phyloP scores from a whole-genome alignment of 2,329 filamentous ascomycete genomes.

The Ilyonectria robusta region DNA sequence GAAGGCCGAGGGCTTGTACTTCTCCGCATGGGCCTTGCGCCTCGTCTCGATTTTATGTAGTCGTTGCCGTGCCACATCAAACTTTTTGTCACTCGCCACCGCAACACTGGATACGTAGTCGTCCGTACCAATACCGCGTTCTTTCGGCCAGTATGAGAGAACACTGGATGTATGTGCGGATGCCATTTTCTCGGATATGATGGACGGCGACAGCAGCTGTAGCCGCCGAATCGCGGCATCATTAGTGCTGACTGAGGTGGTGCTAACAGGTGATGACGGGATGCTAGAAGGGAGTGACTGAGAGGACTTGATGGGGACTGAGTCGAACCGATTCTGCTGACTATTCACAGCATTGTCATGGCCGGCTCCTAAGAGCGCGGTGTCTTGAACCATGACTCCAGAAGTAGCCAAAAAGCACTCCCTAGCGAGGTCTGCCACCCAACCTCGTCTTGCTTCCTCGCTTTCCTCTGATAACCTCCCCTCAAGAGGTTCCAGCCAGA shows the following conservation, averaged over 20 bases:
- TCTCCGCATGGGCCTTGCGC: constrained; percentile 53
- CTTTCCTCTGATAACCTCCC: constrained; percentile 43
- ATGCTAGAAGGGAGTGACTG: constrained; percentile 39
- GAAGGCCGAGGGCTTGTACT: constrained; percentile 50
- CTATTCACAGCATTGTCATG: constrained; percentile 23
- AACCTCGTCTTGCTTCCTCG: constrained; percentile 43
- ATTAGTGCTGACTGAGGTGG: constrained; percentile 21
- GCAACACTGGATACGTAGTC: constrained; percentile 58
- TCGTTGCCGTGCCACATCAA: constrained; percentile 53
- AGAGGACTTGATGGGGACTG: constrained; percentile 44
- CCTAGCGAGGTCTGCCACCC: constrained; percentile 52
- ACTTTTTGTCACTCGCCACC: constrained; percentile 53
- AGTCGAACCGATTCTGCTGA: constrained; percentile 33
- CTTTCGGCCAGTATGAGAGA: constrained; percentile 57
- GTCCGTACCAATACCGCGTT: constrained; percentile 53
- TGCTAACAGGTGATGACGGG: constrained; percentile 41
- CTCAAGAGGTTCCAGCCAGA: constrained; percentile 52
- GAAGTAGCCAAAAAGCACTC: constrained; percentile 54
- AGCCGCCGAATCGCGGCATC: constrained; percentile 54
- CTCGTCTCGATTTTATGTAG: constrained; percentile 51
- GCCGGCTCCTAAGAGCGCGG: constrained; percentile 47
- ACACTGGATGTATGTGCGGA: constrained; percentile 48
- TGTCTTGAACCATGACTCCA: constrained; percentile 54
- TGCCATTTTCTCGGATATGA: constrained; percentile 46
- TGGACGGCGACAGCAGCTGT: constrained; percentile 51